phyloP scores from a whole-genome alignment of 176 grass and related monocot genomes.

The Echinochloa phyllopogon region DNA sequence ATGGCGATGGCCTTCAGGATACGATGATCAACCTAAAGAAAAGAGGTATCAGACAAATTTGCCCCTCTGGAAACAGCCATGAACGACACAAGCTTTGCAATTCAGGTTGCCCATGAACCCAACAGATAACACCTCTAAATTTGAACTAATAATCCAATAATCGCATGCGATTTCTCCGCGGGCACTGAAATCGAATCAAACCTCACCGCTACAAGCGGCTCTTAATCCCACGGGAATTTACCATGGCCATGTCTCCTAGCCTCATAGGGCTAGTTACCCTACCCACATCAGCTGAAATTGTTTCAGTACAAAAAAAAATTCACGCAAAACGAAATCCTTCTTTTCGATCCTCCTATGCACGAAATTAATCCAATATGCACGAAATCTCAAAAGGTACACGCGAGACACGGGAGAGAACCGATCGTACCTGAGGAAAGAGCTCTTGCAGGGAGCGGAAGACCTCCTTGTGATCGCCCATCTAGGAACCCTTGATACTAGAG shows the following conservation, averaged over 20 bases:
- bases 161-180: background rate
- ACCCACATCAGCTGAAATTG: background rate
- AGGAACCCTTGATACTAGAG: conserved; percentile 3
- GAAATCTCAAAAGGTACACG: background rate
- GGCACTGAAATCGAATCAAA: background rate
- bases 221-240: background rate
- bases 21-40: conserved; percentile 64
- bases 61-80: background rate
- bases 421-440: conserved; percentile 48
- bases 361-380: background rate
- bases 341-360: background rate
- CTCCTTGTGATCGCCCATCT: conserved; percentile 54
- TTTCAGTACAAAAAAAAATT: background rate
- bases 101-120: background rate
- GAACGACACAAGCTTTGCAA: background rate
- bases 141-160: background rate
- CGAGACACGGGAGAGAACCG: background rate
- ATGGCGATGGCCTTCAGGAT: conserved; percentile 64
- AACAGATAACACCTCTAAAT: background rate
- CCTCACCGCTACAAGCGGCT: background rate
- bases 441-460: conserved; percentile 55
- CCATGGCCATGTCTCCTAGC: background rate
- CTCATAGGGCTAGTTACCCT: background rate
- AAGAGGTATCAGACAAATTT: conserved; percentile 10
- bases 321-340: background rate